These are phyloP conservation scores for Mycena sp. DNA, from an alignment of 1,284 basidiomycete species.

Conservation along the genomic window DNA sequence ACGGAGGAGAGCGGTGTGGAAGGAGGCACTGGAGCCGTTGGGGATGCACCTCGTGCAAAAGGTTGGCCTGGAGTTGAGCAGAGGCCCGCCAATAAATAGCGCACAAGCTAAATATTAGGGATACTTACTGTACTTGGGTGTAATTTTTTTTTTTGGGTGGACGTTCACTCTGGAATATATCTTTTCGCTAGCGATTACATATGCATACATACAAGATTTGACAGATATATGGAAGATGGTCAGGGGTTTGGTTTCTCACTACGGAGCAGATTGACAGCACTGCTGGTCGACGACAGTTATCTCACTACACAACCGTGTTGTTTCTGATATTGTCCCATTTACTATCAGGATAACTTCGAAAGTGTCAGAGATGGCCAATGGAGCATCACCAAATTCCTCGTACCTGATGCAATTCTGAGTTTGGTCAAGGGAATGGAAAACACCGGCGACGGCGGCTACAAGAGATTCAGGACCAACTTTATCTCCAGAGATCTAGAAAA, in stretches of 20 bases:
- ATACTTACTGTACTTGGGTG: background rate
- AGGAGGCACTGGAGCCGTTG: conserved; percentile 69
- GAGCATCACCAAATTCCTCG: background rate
- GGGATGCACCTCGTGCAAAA: conserved; percentile 74
- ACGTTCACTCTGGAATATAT: background rate
- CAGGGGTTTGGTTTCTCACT: too few species aligned
- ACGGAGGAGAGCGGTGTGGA: conserved; percentile 62
- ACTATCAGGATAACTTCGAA: background rate
- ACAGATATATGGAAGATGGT: too few species aligned
- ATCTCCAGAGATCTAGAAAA: background rate
- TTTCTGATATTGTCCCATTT: conserved; percentile 4
- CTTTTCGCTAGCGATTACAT: too few species aligned
- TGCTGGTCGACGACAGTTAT: too few species aligned
- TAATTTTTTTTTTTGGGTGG: background rate
- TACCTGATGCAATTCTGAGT: background rate
- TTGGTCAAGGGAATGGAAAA: background rate
- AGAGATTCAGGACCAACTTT: background rate
- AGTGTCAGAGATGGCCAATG: background rate
- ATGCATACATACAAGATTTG: too few species aligned
- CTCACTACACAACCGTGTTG: background rate
- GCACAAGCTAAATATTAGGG: conserved; percentile 14
- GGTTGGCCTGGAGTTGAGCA: conserved; percentile 73
- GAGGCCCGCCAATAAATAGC: conserved; percentile 62
- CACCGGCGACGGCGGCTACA: background rate
- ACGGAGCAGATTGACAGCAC: too few species aligned